Evolutionary conservation across 768 basidiomycete genomes (phyloP).

Genomic region (Mycena galericulata): DNA sequence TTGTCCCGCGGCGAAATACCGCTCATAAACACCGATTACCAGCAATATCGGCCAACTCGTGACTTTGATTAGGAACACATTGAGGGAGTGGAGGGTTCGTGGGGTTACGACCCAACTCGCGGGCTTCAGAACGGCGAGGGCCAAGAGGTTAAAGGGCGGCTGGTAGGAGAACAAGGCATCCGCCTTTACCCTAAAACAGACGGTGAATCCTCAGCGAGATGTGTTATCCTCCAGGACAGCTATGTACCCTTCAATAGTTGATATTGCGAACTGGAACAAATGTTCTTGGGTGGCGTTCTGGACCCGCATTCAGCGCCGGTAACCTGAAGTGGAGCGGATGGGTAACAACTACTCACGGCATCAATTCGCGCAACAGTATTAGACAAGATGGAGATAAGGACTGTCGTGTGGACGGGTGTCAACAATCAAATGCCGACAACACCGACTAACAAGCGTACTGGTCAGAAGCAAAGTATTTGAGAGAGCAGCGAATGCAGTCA

Average conservation of each 20-base stretch:
- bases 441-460: background rate
- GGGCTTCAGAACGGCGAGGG: conserved; percentile 84
- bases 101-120: conserved; percentile 81
- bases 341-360: conserved; percentile 51
- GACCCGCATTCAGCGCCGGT: conserved; percentile 44
- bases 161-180: conserved; percentile 94
- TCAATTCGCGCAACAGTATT: conserved; percentile 91
- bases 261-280: conserved; percentile 87
- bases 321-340: background rate
- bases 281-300: conserved; percentile 65
- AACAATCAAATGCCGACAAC: background rate
- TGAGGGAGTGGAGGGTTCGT: conserved; percentile 81
- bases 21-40: conserved; percentile 83
- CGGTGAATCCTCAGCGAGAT: background rate
- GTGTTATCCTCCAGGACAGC: background rate
- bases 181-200: conserved; percentile 76
- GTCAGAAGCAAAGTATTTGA: conserved; percentile 75
- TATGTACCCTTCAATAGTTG: conserved; percentile 88
- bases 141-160: conserved; percentile 89
- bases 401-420: conserved; percentile 40
- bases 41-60: conserved; percentile 88
- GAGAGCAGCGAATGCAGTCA: conserved; percentile 84
- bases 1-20: conserved; percentile 67
- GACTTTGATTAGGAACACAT: conserved; percentile 87
- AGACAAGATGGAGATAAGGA: conserved; percentile 91